A percentile compares a stretch with the other conserved stretches of the same genome.
phyloP scores from a whole-genome alignment of 1,284 basidiomycete species.

The Ustilago crameri region DNA sequence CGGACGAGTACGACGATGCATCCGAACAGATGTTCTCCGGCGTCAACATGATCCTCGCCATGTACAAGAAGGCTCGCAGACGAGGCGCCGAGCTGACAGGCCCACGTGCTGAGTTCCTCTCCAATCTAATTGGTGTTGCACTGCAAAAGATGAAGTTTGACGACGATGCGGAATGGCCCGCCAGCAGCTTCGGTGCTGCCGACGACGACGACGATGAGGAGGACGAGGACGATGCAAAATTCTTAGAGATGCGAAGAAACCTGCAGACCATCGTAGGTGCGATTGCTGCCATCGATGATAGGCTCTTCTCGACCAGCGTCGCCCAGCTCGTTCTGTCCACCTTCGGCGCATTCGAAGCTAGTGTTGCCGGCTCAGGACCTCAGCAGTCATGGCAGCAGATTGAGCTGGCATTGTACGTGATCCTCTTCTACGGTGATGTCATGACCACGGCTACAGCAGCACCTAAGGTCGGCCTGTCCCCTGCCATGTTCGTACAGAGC shows the following conservation, averaged over 20 bases:
- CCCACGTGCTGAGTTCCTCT: constrained; percentile 74
- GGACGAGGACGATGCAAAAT: constrained; percentile 86
- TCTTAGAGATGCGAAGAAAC: constrained; percentile 87
- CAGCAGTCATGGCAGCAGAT: constrained; percentile 89
- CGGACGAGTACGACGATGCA: constrained; percentile 76
- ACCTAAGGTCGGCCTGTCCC: constrained; percentile 62
- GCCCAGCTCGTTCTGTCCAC: constrained; percentile 79
- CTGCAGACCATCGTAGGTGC: constrained; percentile 84
- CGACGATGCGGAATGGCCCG: constrained; percentile 84
- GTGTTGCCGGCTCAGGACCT: constrained; percentile 69
- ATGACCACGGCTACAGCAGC: constrained; percentile 58
- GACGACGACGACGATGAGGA: constrained; percentile 75
- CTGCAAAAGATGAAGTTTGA: constrained; percentile 78
- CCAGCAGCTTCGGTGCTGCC: constrained; percentile 71
- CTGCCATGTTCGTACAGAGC: constrained; percentile 62
- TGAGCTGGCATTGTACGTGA: constrained; percentile 89
- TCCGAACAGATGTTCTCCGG: constrained; percentile 61
- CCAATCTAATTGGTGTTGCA: constrained; percentile 81
- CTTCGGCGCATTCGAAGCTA: constrained; percentile 75
- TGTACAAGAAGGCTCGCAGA: constrained; percentile 64
- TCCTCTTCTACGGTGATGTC: constrained; percentile 89
- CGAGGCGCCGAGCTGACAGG: constrained; percentile 43
- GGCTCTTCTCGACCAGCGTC: constrained; percentile 80
- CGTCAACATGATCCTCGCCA: constrained; percentile 55
- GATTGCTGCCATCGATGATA: constrained; percentile 81